A percentile compares a stretch with the other conserved stretches of the same genome.
Conservation (phyloP, 352 stramenopile species). For the Thraustotheca clavata region DNA sequence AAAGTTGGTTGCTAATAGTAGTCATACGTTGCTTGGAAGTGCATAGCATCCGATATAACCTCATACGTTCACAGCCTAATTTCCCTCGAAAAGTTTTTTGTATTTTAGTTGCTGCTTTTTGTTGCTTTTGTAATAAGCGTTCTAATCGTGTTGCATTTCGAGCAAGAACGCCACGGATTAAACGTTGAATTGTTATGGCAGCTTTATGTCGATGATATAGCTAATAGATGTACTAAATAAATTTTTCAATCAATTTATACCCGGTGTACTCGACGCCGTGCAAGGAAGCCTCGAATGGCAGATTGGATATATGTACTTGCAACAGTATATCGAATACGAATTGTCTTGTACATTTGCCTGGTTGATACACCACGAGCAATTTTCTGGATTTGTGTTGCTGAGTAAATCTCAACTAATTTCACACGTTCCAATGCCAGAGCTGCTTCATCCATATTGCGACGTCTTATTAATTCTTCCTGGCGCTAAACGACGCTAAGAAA, state of each 20-base stretch:
- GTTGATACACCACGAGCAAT: slow-evolving; percentile 58
- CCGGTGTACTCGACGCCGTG: slow-evolving; percentile 37
- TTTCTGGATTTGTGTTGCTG: slow-evolving; percentile 69
- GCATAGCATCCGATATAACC: slow-evolving; percentile 38
- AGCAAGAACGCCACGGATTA: slow-evolving; percentile 44
- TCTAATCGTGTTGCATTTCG: slow-evolving; percentile 25
- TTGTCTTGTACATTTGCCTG: slow-evolving; percentile 36
- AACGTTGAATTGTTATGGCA: slow-evolving; percentile 46
- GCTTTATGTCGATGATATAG: slow-evolving; percentile 61
- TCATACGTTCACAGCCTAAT: slow-evolving; percentile 53
- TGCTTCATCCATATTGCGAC: slow-evolving; percentile 13
- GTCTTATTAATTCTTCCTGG: slow-evolving; percentile 13
- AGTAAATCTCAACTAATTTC: slow-evolving; percentile 13
- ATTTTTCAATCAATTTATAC: too few relatives aligned
- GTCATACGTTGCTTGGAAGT: slow-evolving; percentile 26
- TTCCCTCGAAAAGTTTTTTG: slow-evolving; percentile 52
- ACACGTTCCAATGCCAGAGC: neutral
- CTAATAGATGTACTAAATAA: too few relatives aligned
- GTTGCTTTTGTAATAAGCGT: slow-evolving; percentile 22
- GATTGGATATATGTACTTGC: slow-evolving; percentile 74
- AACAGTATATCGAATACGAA: slow-evolving; percentile 62
- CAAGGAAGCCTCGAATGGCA: slow-evolving; percentile 52
- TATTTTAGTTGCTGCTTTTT: slow-evolving; percentile 27
- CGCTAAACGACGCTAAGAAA: slow-evolving; percentile 1
- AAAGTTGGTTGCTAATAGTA: slow-evolving; percentile 24